Evolutionary conservation across 331 rosid genomes (phyloP), one percentile per base, ranked within the genome.

Genomic region (Dryas integrifolia): DNA sequence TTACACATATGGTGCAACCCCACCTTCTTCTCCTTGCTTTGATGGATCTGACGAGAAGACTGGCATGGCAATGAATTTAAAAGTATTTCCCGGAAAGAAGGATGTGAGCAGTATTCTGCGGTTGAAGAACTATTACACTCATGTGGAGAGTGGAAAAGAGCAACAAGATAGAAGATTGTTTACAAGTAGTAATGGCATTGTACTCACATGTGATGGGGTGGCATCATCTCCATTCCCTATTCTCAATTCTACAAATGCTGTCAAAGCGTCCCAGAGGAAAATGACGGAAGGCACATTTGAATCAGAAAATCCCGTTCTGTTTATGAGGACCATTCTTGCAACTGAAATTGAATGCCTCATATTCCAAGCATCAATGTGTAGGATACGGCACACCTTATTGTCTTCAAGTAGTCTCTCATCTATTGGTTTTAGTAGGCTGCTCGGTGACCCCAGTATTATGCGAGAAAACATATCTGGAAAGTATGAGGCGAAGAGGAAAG

Each of bases 311-410:
- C 69, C 79, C 26, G 84, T 83, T 79, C 82, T 88, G 56, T 85
- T 88, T 52, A 79, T 80, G 80, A 95, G 86, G 78, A 90, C 89
- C 55, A 75, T 86, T 84, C 85, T 90, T 79, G 97, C 96, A 50
- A 95, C 93, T 85, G 98, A 91, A 85, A 71, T 91, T 44, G 88
- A 89, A 50, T 95, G 98, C 82, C 56, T 85, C 55, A 72, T 88
- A 85, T 84, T 89, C 81, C 98, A 95, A 82, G 95, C 92, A 13
- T 85, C 92, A 40, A 86, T 95, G 97, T 91, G 98, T 86, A 89
- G 93, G 83, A 82, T 88, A 70, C 84, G 98, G 2, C 98, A 95
- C 69, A 81, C 82, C 52, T 82, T 91, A 35, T 83, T 85, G 78
- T 85, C 97, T 59, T 88, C 95, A 13, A 74, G 85, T 80, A 86